Base-by-base conservation (phyloP, 768 basidiomycete species). In the Xanthoconium stramineum region DNA sequence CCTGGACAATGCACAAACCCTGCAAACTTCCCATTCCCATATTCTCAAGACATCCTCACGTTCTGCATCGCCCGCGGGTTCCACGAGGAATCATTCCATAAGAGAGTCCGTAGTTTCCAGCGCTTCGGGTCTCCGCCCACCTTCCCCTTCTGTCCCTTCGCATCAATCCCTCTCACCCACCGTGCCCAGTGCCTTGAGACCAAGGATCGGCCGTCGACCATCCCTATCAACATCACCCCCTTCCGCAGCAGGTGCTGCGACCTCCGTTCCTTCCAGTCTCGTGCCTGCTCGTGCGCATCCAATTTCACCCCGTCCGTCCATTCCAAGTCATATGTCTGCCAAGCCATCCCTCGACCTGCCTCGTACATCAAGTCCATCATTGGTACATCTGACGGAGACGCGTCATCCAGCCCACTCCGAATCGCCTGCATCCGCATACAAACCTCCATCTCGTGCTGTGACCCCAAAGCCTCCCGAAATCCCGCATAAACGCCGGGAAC, bases 401-500 rank as follows among this genome's bases (percentile, higher is more conserved):
- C 61, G 56, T 24, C 57, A 60, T 19, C 46, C 57, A 39, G 51
- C 62, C 4, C 69, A 65, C 57, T 33, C 58, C 9, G 70, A 66
- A 24, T 55, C 55, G 0, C 50, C 68, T 12, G 28, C 42, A 35
- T 52, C 59, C 37, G 19, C 49, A 24, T 62, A 69, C 28, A 72
- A 71, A 52, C 63, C 65, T 11, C 59, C 67, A 6, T 60, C 66
- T 28, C 73, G 70, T 14, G 53, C 60, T 19, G 61, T 66, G 48
- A 72, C 71, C 19, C 61, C 73, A 36, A 61, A 68, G 24, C 47
- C 68, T 36, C 74, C 78, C 30, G 74, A 69, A 28, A 61, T 33
- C 20, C 42, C 71, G 20, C 71, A 72, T 50, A 56, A 69, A 19
- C 82, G 86, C 17, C 59, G 88, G 35, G 70, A 73, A 84, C 53